Conservation (phyloP, 2,329 filamentous ascomycete genomes). For the Plectosphaerella plurivora region DNA sequence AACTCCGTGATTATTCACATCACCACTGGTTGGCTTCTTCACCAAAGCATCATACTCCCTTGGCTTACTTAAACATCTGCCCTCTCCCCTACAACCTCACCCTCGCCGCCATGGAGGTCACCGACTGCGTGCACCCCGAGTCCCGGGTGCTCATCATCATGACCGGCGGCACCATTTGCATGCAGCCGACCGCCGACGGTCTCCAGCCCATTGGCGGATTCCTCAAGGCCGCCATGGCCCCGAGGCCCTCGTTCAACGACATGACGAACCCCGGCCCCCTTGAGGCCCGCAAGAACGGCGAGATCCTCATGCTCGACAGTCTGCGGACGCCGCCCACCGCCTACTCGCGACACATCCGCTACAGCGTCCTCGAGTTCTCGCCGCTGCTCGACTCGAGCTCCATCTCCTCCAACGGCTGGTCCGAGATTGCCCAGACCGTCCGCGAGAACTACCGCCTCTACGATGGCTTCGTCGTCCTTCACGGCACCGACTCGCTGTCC, state of each 20-base stretch:
- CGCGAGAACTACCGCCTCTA: slow-evolving; percentile 82
- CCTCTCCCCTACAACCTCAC: slow-evolving; percentile 2
- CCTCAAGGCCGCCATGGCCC: slow-evolving; percentile 75
- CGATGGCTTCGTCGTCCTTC: slow-evolving; percentile 86
- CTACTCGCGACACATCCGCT: slow-evolving; percentile 77
- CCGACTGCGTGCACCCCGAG: slow-evolving; percentile 49
- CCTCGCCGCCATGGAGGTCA: background rate
- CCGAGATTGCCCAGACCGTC: slow-evolving; percentile 75
- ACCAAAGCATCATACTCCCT: no score
- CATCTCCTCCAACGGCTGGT: slow-evolving; percentile 83
- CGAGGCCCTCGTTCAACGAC: slow-evolving; percentile 83
- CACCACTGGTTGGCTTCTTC: no score
- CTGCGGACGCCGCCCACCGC: slow-evolving; percentile 76
- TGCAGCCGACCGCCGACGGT: slow-evolving; percentile 76
- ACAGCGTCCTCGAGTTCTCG: slow-evolving; percentile 78
- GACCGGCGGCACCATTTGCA: slow-evolving; percentile 87
- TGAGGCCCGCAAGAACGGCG: slow-evolving; percentile 45
- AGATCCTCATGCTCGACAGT: slow-evolving; percentile 53
- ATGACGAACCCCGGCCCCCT: slow-evolving; percentile 53
- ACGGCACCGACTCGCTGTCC: slow-evolving; percentile 84
- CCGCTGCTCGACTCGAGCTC: slow-evolving; percentile 85
- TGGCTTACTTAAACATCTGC: no score
- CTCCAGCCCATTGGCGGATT: slow-evolving; percentile 79
- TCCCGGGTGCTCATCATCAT: slow-evolving; percentile 85
- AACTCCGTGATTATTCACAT: background rate